Conservation (phyloP, 2,329 filamentous ascomycete species). For the Alternaria ethzedia region DNA sequence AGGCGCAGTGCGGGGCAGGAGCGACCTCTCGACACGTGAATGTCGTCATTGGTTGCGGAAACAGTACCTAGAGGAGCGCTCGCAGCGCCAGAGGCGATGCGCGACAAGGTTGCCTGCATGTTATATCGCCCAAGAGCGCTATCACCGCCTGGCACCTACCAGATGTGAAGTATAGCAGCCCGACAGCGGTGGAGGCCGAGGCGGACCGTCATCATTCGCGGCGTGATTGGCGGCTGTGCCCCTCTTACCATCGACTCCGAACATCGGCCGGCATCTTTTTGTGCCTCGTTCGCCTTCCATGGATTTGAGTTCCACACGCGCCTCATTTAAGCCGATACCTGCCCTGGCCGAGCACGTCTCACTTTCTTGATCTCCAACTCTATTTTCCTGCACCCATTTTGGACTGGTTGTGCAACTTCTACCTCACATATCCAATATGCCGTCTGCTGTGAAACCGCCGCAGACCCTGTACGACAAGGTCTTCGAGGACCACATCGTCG, state of each 20-base stretch:
- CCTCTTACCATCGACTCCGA: constrained; percentile 31
- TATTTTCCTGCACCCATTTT: constrained; percentile 6
- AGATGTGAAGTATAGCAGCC: not conserved
- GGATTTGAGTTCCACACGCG: constrained; percentile 32
- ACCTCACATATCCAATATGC: constrained; percentile 65
- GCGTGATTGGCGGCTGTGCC: constrained; percentile 32
- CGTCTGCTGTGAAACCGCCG: constrained; percentile 72
- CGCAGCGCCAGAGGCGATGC: constrained; percentile 3
- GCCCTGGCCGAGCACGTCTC: constrained; percentile 15
- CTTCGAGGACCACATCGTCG: constrained; percentile 90
- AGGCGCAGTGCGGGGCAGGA: constrained; percentile 23
- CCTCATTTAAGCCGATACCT: constrained; percentile 29
- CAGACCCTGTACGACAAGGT: constrained; percentile 98
- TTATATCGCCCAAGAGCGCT: not conserved
- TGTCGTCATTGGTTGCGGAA: constrained; percentile 22
- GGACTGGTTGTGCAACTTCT: constrained; percentile 23
- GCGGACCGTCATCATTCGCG: constrained; percentile 29
- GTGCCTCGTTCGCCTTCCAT: constrained; percentile 33
- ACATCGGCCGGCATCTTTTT: constrained; percentile 39
- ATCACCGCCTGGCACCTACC: not conserved
- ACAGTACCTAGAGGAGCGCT: not conserved
- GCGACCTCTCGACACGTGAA: constrained; percentile 7
- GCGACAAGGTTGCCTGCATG: constrained; percentile 9
- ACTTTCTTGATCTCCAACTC: not conserved
- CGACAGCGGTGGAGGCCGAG: constrained; percentile 19